Conservation (phyloP, 192 early-diverging fungal species). For the Linnemannia zychae region DNA sequence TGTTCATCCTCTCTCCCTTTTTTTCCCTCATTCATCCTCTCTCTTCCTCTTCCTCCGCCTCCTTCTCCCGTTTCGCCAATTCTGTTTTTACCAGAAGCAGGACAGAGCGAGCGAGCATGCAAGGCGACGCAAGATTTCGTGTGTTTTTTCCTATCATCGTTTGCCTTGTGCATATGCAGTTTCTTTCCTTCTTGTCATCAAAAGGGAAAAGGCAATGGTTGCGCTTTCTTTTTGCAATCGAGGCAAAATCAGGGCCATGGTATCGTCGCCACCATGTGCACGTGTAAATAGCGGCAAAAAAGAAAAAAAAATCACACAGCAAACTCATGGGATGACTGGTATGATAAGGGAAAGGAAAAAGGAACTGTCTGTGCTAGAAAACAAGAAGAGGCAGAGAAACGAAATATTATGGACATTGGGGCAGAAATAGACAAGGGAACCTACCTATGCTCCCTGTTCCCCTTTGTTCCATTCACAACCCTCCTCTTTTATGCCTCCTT, state of each 20-base stretch:
- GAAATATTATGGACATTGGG: no score
- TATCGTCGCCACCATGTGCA: background rate
- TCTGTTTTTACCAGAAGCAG: background rate
- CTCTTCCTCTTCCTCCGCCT: background rate
- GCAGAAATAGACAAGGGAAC: no score
- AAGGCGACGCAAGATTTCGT: background rate
- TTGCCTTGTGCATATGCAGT: background rate
- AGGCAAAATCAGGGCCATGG: background rate
- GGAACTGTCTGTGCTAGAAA: no score
- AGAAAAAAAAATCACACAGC: background rate
- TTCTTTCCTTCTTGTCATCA: background rate
- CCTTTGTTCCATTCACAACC: no score
- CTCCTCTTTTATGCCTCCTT: background rate
- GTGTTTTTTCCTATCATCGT: background rate
- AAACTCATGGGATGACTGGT: no score
- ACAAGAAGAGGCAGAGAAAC: no score
- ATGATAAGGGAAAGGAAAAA: no score
- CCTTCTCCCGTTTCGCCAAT: background rate
- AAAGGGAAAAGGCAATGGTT: background rate
- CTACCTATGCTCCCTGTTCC: no score
- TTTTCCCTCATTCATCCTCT: no score
- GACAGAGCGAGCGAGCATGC: background rate
- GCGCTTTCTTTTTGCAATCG: background rate
- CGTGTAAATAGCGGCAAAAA: background rate
- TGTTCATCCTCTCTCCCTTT: no score